A percentile compares a stretch with the other conserved stretches of the same genome.
These are phyloP conservation scores for Lunularia cruciata DNA, from an alignment of 225 moss, liverwort and hornwort genomes.

Conservation along the genomic window DNA sequence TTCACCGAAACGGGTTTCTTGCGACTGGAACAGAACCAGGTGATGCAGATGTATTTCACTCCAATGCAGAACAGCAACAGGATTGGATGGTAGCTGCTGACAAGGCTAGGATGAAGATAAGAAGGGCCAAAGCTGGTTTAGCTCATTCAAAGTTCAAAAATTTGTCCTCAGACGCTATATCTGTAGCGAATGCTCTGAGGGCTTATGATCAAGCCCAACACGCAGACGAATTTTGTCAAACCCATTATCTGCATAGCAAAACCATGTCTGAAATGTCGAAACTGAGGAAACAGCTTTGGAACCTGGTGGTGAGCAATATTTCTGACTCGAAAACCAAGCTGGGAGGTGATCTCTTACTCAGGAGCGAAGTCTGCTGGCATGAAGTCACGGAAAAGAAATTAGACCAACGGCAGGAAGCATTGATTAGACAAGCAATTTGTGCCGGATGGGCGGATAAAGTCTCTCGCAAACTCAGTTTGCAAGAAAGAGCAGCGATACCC, in stretches of 20 bases:
- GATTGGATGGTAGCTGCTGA: slow-evolving; percentile 48
- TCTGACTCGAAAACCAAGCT: slow-evolving; percentile 51
- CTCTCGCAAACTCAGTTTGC: slow-evolving; percentile 67
- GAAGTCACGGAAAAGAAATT: slow-evolving; percentile 45
- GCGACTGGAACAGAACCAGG: slow-evolving; percentile 27
- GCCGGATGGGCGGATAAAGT: slow-evolving; percentile 99
- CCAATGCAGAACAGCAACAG: slow-evolving; percentile 32
- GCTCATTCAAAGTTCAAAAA: slow-evolving; percentile 86
- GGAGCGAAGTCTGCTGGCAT: slow-evolving; percentile 66
- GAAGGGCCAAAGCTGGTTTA: slow-evolving; percentile 67
- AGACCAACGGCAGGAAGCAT: slow-evolving; percentile 66
- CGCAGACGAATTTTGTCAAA: slow-evolving; percentile 71
- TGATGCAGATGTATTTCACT: slow-evolving; percentile 5
- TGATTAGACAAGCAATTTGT: slow-evolving; percentile 83
- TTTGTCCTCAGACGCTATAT: slow-evolving; percentile 79
- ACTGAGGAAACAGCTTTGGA: slow-evolving; percentile 75
- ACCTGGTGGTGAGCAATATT: slow-evolving; percentile 66
- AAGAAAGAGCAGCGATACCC: slow-evolving; percentile 69
- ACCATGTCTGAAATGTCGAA: slow-evolving; percentile 97
- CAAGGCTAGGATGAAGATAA: slow-evolving; percentile 63
- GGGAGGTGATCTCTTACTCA: slow-evolving; percentile 49
- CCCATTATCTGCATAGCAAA: slow-evolving; percentile 75
- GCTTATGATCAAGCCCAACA: slow-evolving; percentile 75
- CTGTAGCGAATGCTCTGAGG: slow-evolving; percentile 77
- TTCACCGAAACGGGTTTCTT: neutral